Percentiles rank a stretch among this genome's conserved stretches.
phyloP scores from a whole-genome alignment of 805 yeast genomes.

The Schwanniomyces yamadae region DNA sequence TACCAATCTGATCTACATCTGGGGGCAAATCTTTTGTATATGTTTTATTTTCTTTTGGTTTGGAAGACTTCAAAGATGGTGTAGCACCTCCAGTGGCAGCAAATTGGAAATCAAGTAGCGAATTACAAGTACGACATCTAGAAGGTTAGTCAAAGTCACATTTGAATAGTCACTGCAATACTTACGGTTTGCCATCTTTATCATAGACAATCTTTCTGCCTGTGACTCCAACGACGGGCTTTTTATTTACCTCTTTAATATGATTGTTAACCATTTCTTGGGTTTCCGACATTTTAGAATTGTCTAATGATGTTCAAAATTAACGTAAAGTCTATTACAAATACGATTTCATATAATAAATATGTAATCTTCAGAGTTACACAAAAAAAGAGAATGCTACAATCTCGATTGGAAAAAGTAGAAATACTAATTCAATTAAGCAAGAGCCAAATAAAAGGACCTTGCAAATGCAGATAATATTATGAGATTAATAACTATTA shows the following conservation, averaged over 20 bases:
- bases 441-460: too few relatives aligned
- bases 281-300: too few relatives aligned
- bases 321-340: too few relatives aligned
- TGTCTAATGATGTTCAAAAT: too few relatives aligned
- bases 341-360: too few relatives aligned
- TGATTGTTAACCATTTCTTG: too few relatives aligned
- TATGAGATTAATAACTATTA: too few relatives aligned
- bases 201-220: constrained; percentile 76
- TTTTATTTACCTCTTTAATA: background rate
- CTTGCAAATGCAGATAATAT: too few relatives aligned
- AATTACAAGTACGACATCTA: constrained; percentile 86
- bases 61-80: constrained; percentile 4
- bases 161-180: constrained; percentile 13
- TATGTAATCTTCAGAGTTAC: too few relatives aligned
- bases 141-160: constrained; percentile 5
- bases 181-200: constrained; percentile 92
- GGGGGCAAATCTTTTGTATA: constrained; percentile 66
- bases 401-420: too few relatives aligned
- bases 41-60: constrained; percentile 10
- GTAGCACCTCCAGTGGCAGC: constrained; percentile 36
- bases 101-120: constrained; percentile 73
- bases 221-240: constrained; percentile 50
- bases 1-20: constrained; percentile 77
- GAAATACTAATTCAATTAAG: too few relatives aligned
- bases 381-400: too few relatives aligned